These are phyloP conservation scores for Hyaloraphidium curvatum DNA, from an alignment of 192 early-diverging fungal genomes.

Conservation along the genomic window DNA sequence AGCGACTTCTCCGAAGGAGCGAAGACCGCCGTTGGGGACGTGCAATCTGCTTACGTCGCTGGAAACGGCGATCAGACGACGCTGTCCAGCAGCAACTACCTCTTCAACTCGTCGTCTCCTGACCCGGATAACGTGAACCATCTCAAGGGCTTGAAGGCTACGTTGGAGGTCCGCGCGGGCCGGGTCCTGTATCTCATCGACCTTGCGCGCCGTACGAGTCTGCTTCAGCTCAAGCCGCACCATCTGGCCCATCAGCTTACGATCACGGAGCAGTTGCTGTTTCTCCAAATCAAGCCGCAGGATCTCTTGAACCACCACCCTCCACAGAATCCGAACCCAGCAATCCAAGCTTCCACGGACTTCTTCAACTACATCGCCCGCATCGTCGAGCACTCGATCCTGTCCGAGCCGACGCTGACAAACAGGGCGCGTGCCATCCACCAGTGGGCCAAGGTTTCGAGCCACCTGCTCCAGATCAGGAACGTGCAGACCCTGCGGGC, in stretches of 20 bases:
- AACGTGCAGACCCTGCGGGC: conserved; percentile 58
- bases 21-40: too few species aligned
- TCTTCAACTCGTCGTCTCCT: too few species aligned
- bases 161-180: conserved; percentile 23
- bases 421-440: conserved; percentile 37
- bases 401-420: conserved; percentile 32
- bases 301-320: conserved; percentile 37
- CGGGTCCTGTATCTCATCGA: neutral
- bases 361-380: conserved; percentile 69
- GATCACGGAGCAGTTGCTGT: conserved; percentile 42
- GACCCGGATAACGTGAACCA: too few species aligned
- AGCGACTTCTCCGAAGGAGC: too few species aligned
- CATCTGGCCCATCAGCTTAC: neutral
- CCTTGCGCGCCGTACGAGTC: neutral
- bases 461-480: conserved; percentile 27
- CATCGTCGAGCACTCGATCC: conserved; percentile 46
- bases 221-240: neutral
- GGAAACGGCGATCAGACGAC: too few species aligned
- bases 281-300: conserved; percentile 33
- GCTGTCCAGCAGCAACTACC: too few species aligned
- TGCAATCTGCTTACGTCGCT: too few species aligned
- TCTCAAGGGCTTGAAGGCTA: conserved; percentile 27
- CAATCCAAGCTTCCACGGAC: conserved; percentile 42
- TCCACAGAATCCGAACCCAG: conserved; percentile 32
- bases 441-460: conserved; percentile 50